These are phyloP conservation scores for Paramecium tetraurelia DNA, from an alignment of 73 alveolate genomes.

Conservation along the genomic window DNA sequence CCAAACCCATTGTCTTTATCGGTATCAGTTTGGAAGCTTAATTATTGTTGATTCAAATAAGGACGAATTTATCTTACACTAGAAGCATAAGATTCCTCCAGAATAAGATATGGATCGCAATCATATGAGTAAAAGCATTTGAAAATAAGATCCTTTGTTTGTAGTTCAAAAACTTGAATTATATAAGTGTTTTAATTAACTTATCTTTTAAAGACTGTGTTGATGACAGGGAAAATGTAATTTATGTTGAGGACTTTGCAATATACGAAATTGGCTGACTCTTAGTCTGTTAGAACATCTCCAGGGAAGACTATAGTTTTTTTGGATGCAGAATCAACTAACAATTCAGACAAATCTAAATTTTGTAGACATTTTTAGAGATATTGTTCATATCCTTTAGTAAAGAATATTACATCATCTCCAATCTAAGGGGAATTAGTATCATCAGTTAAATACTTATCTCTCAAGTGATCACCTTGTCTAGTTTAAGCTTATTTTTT, in stretches of 20 bases:
- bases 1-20: constrained; percentile 15
- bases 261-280: not conserved
- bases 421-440: constrained; percentile 36
- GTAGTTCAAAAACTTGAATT: not conserved
- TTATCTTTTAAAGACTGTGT: not conserved
- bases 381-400: constrained; percentile 29
- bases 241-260: not conserved
- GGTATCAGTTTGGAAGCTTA: not conserved
- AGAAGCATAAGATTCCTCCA: not conserved
- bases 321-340: not conserved
- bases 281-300: not conserved
- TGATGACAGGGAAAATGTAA: not conserved
- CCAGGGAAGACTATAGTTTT: constrained; percentile 21
- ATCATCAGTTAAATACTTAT: not conserved
- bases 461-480: not conserved
- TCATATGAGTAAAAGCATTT: not conserved
- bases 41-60: not conserved
- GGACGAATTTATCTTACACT: constrained; percentile 10
- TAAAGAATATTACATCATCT: constrained; percentile 28
- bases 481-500: not conserved
- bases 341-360: not conserved
- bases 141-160: not conserved
- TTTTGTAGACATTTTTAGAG: not conserved
- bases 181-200: not conserved
- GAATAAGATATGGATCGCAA: not conserved